Evolutionary conservation across 1,284 basidiomycete species (phyloP).

Genomic region (Phellopilus nigrolimitatus): DNA sequence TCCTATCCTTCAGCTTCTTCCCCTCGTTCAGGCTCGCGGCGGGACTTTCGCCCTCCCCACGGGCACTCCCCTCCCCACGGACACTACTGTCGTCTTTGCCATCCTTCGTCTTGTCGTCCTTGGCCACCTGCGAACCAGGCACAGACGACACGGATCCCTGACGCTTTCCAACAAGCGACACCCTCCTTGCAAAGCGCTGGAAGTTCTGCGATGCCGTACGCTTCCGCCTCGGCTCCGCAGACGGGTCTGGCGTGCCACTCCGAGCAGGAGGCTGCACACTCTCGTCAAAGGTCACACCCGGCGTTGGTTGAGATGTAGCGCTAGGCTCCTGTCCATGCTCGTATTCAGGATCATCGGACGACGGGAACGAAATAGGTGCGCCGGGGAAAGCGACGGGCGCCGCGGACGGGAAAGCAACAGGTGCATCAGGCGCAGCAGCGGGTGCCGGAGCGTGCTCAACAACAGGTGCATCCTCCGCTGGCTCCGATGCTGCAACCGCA

Average conservation of each 20-base stretch:
- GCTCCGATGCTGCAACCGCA: constrained; percentile 23
- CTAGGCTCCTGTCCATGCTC: constrained; percentile 23
- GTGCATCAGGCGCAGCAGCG: constrained; percentile 17
- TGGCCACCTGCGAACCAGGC: constrained; percentile 18
- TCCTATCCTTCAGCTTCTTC: constrained; percentile 30
- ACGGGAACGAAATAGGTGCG: constrained; percentile 35
- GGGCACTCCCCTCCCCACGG: constrained; percentile 29
- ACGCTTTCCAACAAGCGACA: constrained; percentile 60
- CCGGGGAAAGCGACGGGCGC: constrained; percentile 20
- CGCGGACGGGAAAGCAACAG: constrained; percentile 26
- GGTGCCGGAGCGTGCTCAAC: constrained; percentile 7
- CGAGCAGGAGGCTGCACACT: constrained; percentile 30
- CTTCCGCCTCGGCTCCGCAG: constrained; percentile 68
- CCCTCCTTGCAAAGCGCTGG: constrained; percentile 67
- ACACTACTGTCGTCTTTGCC: constrained; percentile 16
- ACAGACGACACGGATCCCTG: constrained; percentile 46
- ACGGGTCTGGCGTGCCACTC: constrained; percentile 61
- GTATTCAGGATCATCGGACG: constrained; percentile 30
- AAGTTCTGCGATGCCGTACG: constrained; percentile 79
- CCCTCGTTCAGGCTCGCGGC: constrained; percentile 38
- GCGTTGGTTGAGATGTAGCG: constrained; percentile 5
- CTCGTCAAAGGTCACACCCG: constrained; percentile 37
- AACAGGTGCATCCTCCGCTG: constrained; percentile 23
- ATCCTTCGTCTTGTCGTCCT: constrained; percentile 9
- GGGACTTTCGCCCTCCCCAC: constrained; percentile 43